Base-by-base conservation (phyloP, 176 grass and related monocot species). In the Tuctoria greenei region DNA sequence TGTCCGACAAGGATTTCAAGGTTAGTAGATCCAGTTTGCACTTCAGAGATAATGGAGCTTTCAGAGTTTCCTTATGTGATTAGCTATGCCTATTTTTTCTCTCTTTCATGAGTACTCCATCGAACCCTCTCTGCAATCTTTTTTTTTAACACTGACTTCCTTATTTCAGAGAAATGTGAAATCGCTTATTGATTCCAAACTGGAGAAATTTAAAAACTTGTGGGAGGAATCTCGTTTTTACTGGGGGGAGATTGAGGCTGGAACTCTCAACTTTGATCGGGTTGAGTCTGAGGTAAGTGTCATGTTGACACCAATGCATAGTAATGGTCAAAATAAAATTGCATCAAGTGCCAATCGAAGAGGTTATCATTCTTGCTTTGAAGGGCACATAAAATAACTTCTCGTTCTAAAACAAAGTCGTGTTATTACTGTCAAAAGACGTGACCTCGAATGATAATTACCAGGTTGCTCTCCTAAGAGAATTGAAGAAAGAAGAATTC, bases 171-270 rank as follows among this genome's bases (percentile, higher is more conserved):
- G 83, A 61, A 85, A 93, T 85, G 91, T 93, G 39, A 89, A 93
- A 79, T 76, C 88, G 0, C 86, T 97, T 24, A 73, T 88, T 61
- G 88, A 93, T 87, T 86, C 90, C 21, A 97, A 91, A 74, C 82
- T 91, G 69, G 94, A 97, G 81, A 97, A 97, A 79, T 90, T 85
- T 64, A 97, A 97, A 57, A 97, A 97, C 38, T 83, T 97, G 71
- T 81, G 94, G 91, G 88, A 97, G 66, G 86, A 89, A 81, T 82
- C 88, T 58, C 6, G 9, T 11, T 97, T 91, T 67, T 91, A 85
- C 54, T 97, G 91, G 94, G 72, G 62, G 52, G 88, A 97, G 75
- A 97, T 91, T 67, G 76, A 62, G n/a, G 69, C 81, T n/a, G 94
- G 86, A 71, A 89, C 94, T 66, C 81, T 85, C 67, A 97, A 85